Evolutionary conservation across 1,284 basidiomycete genomes (phyloP).

Genomic region (Pterulicium gracile): DNA sequence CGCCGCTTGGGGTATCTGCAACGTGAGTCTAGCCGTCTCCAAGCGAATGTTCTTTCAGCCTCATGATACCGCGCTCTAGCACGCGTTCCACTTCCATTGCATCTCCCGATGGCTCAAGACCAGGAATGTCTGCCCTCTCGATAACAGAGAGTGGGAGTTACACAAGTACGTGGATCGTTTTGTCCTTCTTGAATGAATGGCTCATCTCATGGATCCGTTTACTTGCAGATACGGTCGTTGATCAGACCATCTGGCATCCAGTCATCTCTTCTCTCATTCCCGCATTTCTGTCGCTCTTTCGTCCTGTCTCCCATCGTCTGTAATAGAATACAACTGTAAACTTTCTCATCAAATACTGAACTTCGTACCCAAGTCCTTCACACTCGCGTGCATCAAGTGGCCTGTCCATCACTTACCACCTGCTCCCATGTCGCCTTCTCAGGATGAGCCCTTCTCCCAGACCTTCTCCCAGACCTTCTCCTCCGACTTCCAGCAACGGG

Average conservation of each 20-base stretch:
- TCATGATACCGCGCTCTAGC: constrained; percentile 36
- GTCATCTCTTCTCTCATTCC: background rate
- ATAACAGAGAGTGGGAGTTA: constrained; percentile 93
- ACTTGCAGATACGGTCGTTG: constrained; percentile 11
- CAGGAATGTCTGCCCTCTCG: constrained; percentile 95
- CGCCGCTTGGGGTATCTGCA: constrained; percentile 98
- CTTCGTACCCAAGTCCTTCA: background rate
- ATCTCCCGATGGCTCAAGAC: constrained; percentile 99
- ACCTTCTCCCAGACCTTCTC: background rate
- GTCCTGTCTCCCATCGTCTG: background rate
- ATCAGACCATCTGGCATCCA: background rate
- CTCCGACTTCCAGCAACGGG: too few relatives aligned
- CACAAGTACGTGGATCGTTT: constrained; percentile 75
- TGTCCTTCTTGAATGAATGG: background rate
- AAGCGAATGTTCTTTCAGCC: background rate
- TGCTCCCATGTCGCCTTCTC: background rate
- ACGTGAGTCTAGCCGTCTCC: constrained; percentile 45
- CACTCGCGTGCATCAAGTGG: background rate
- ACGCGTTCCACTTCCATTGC: constrained; percentile 99
- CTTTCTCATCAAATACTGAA: background rate
- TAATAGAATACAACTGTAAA: background rate
- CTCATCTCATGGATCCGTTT: background rate
- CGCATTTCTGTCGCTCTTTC: background rate
- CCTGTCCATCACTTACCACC: background rate
- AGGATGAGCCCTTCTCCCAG: background rate